Percentiles rank a stretch among this genome's conserved stretches.
Evolutionary conservation across 192 early-diverging fungal species (phyloP).

Genomic region (Ambispora gerdemannii): DNA sequence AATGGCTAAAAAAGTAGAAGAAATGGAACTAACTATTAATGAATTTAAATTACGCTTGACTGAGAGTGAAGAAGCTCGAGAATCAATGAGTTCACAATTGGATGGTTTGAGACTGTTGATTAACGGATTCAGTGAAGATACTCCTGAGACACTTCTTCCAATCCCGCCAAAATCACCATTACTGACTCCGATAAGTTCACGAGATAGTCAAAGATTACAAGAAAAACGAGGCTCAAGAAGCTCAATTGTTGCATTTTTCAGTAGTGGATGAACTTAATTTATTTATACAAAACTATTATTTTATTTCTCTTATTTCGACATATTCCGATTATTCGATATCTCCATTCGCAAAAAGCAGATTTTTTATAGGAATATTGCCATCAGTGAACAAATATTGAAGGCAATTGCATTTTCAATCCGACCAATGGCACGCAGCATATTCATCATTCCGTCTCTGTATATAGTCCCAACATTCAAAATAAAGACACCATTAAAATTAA

Average conservation of each 20-base stretch:
- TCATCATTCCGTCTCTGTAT: too few species aligned
- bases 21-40: conserved; percentile 22
- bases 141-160: not conserved
- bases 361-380: too few species aligned
- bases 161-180: too few species aligned
- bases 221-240: not conserved
- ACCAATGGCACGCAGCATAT: too few species aligned
- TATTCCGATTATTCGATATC: too few species aligned
- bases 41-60: conserved; percentile 21
- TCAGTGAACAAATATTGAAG: too few species aligned
- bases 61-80: conserved; percentile 24
- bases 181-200: not conserved
- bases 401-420: too few species aligned
- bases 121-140: conserved; percentile 13
- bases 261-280: not conserved
- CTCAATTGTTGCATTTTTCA: not conserved
- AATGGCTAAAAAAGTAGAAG: not conserved
- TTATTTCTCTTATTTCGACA: too few species aligned
- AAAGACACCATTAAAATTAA: too few species aligned
- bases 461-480: too few species aligned
- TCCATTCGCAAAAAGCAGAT: too few species aligned
- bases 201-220: not conserved
- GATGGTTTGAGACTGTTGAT: conserved; percentile 25
- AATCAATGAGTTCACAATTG: conserved; percentile 16
- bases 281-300: too few species aligned